Evolutionary conservation across 108 stramenopile genomes (phyloP), one percentile per base, ranked within the genome.

Genomic region (Cyclostephanos tholiformis): DNA sequence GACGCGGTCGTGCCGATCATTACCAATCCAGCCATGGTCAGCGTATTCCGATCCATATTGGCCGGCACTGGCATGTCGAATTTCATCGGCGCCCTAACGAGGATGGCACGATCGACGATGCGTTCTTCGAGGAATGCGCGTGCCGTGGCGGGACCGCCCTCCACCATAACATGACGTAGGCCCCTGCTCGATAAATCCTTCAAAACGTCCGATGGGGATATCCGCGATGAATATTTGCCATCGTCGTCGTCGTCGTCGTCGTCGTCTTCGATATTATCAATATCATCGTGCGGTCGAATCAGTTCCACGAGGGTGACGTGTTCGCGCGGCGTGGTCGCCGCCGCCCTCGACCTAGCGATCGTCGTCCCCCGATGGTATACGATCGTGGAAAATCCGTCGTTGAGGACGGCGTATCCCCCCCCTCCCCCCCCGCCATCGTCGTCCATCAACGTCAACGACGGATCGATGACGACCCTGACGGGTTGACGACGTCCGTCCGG

Each of bases 81-180:
- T 25, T 51, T 6, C 0, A 87, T 72, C 16, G 89, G 84, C 39
- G 93, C 89, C 48, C 75, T 62, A 0, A 94, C 82, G 20, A 91
- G 46, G 67, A 94, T 90, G 25, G 82, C 89, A 30, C 93, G 84
- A 69, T 94, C 90, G 20, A 94, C 88, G 49, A 81, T 39, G 17
- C 66, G 20, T 32, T 82, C 83, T 56, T 83, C 23, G 9, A 94
- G 69, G 67, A 94, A 94, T 10, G 62, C 55, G 44, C 43, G 77
- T 53, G 93, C 93, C 8, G 89, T 89, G 8, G 71, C 53, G 19
- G 93, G 93, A 32, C 93, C 93, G 43, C 93, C 93, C 80, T 94
- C 93, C 38, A 94, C 89, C 89, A 94, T 90, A 12, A 91, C 69
- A 72, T 94, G 93, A n/a, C 80, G 65, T 14, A 91, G 51, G 32